These are phyloP conservation scores for Calonectria pseudoturangicola DNA, from an alignment of 2,329 filamentous ascomycete genomes.

Conservation along the genomic window DNA sequence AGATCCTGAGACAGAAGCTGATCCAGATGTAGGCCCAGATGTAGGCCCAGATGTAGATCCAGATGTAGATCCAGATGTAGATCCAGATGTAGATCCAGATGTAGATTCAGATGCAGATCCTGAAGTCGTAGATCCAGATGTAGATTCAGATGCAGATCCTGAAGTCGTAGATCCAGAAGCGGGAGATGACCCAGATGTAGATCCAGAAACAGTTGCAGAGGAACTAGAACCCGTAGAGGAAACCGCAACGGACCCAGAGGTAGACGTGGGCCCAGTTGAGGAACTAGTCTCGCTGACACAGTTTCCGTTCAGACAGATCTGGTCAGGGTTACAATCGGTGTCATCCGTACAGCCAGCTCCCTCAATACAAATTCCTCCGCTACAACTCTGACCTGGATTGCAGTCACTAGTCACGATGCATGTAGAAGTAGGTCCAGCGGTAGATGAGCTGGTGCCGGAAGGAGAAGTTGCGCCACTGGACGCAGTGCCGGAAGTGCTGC, in stretches of 20 bases:
- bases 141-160: not conserved
- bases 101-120: not conserved
- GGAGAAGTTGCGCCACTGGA: not conserved
- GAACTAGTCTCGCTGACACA: not conserved
- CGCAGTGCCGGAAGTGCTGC: not conserved
- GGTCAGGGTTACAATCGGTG: not conserved
- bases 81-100: not conserved
- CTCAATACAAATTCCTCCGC: not conserved
- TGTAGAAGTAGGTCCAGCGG: not conserved
- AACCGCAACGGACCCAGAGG: not conserved
- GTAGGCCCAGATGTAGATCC: not conserved
- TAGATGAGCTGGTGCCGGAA: not conserved
- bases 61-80: not conserved
- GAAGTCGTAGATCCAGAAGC: not conserved
- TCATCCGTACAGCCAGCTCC: not conserved
- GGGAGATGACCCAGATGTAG: not conserved
- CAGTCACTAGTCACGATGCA: not conserved
- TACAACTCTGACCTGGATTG: not conserved
- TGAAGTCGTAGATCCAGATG: not conserved
- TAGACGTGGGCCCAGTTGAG: not conserved
- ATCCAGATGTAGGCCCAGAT: not conserved
- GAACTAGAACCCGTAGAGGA: not conserved
- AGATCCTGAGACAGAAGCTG: not conserved
- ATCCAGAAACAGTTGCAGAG: not conserved
- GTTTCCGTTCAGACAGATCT: not conserved